Conservation (phyloP, 2,329 filamentous ascomycete species). For the Fusarium sp. region DNA sequence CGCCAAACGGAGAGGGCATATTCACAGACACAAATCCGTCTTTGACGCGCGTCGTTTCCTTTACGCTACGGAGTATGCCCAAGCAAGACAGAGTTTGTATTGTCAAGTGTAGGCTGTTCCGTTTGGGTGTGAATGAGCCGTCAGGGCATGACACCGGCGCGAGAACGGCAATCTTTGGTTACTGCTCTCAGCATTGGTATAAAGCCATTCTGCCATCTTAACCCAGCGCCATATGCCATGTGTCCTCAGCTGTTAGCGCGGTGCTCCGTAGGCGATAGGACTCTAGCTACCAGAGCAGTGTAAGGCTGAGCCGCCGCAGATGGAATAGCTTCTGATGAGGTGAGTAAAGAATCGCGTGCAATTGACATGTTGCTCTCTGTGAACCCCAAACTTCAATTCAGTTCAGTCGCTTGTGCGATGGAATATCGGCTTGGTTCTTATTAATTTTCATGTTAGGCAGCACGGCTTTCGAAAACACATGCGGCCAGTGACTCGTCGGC, state of each 20-base stretch:
- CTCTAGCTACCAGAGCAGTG: not conserved
- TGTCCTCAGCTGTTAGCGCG: too few relatives aligned
- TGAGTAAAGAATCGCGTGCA: constrained; percentile 65
- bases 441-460: too few relatives aligned
- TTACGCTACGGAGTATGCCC: constrained; percentile 53
- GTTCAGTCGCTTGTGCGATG: too few relatives aligned
- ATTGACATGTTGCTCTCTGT: constrained; percentile 50
- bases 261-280: not conserved
- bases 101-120: constrained; percentile 75
- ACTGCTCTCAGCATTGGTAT: not conserved
- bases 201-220: constrained; percentile 6
- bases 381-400: too few relatives aligned
- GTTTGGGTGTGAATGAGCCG: not conserved
- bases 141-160: not conserved
- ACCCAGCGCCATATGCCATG: too few relatives aligned
- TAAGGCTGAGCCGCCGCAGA: constrained; percentile 61
- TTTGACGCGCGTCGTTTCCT: constrained; percentile 1
- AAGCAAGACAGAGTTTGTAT: constrained; percentile 74
- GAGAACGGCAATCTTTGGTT: not conserved
- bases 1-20: constrained; percentile 72
- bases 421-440: too few relatives aligned
- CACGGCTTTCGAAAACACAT: too few relatives aligned
- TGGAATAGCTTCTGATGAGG: constrained; percentile 74
- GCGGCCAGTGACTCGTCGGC: too few relatives aligned
- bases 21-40: not conserved